Conservation (phyloP, 192 early-diverging fungal genomes). For the Coemansia sp. region DNA sequence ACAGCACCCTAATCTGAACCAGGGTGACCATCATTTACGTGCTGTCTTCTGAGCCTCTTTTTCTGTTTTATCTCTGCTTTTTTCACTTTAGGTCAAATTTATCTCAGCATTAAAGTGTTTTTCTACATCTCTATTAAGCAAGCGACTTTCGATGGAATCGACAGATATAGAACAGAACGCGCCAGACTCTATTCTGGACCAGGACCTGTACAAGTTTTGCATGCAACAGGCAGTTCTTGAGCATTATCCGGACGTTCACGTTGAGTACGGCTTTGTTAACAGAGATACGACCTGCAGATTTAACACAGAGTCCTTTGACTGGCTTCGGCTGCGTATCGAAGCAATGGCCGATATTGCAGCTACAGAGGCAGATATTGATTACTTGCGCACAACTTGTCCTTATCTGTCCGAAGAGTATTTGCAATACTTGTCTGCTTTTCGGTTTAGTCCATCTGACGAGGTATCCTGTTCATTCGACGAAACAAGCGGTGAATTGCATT, state of each 20-base stretch:
- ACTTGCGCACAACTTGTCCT: constrained; percentile 47
- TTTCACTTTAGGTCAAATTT: neutral
- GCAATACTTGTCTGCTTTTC: constrained; percentile 57
- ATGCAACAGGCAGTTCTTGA: constrained; percentile 77
- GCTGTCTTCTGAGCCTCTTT: too few species aligned
- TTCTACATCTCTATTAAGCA: neutral
- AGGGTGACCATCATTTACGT: too few species aligned
- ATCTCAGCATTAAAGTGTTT: neutral
- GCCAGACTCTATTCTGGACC: constrained; percentile 68
- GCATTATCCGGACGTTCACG: constrained; percentile 60
- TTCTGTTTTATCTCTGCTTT: constrained; percentile 1
- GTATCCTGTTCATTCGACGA: constrained; percentile 19
- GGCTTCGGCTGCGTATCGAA: constrained; percentile 47
- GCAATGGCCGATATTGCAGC: constrained; percentile 13
- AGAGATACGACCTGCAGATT: constrained; percentile 50
- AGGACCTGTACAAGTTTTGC: constrained; percentile 81
- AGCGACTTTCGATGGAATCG: neutral
- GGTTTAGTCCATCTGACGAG: constrained; percentile 40
- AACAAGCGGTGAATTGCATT: constrained; percentile 22
- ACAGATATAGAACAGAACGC: constrained; percentile 6
- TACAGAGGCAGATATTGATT: constrained; percentile 36
- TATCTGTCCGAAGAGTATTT: constrained; percentile 60
- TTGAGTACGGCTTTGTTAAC: constrained; percentile 68
- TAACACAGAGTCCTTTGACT: constrained; percentile 44
- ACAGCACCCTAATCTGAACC: neutral